Conservation (phyloP, 2,329 filamentous ascomycete genomes). For the Cryphonectria radicalis region DNA sequence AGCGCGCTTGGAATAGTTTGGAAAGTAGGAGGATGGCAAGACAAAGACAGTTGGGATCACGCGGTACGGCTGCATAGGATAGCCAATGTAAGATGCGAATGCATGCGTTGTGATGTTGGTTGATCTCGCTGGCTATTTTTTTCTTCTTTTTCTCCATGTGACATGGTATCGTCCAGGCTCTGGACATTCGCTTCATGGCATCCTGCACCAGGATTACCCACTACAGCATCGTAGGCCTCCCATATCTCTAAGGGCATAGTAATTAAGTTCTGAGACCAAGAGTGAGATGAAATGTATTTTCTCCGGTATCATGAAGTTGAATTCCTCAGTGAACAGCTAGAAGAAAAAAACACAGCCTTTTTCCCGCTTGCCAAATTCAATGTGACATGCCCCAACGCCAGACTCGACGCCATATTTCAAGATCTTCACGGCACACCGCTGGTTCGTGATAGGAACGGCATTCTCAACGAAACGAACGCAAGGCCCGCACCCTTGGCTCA, state of each 20-base stretch:
- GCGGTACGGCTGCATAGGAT: conserved; percentile 25
- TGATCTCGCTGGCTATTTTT: not conserved
- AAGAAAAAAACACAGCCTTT: not conserved
- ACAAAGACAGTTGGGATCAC: conserved; percentile 25
- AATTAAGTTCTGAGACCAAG: not conserved
- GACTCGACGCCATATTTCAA: not conserved
- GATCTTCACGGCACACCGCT: not conserved
- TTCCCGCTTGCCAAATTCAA: not conserved
- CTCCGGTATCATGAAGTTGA: not conserved
- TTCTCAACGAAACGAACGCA: not conserved
- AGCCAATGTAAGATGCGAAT: conserved; percentile 34
- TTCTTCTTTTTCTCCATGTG: not conserved
- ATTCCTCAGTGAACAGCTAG: not conserved
- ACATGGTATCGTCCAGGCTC: not conserved
- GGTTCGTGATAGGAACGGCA: not conserved
- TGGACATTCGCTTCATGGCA: not conserved
- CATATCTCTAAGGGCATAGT: not conserved
- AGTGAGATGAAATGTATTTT: not conserved
- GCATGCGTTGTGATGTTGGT: conserved; percentile 24
- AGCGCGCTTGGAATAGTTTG: conserved; percentile 62
- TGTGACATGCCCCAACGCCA: not conserved
- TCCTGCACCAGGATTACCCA: not conserved
- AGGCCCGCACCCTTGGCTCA: conserved; percentile 13
- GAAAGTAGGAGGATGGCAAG: not conserved
- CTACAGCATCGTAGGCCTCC: not conserved